Evolutionary conservation across 345 rosid genomes (phyloP).

Genomic region (Garcia nutans): DNA sequence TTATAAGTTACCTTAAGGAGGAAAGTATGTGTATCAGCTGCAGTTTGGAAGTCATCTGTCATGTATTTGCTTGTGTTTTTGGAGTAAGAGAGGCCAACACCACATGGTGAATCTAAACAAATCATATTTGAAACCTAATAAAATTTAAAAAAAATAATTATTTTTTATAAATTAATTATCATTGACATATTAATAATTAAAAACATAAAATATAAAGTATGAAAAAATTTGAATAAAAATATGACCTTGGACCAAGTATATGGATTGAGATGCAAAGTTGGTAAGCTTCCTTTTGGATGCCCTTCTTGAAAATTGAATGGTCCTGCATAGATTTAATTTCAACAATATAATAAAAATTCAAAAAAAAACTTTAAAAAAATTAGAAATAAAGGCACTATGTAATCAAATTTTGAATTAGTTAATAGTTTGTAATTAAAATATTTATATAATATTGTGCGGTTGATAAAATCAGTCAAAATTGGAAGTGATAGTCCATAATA

Average conservation of each 20-base stretch:
- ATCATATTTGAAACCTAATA: conserved; percentile 52
- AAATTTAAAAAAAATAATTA: background rate
- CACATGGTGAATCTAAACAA: conserved; percentile 61
- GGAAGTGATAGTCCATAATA: too few species aligned
- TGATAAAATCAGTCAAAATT: too few species aligned
- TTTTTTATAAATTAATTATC: too few species aligned
- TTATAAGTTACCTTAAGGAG: conserved; percentile 45
- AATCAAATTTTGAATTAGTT: too few species aligned
- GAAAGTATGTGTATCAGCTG: conserved; percentile 44
- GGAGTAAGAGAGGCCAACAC: conserved; percentile 56
- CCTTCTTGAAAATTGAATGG: conserved; percentile 50
- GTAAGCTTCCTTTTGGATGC: conserved; percentile 24
- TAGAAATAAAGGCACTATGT: too few species aligned
- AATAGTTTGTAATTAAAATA: too few species aligned
- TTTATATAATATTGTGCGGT: too few species aligned
- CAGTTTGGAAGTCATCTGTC: conserved; percentile 46
- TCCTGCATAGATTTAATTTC: conserved; percentile 25
- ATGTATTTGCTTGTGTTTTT: conserved; percentile 27
- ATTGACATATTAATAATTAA: too few species aligned
- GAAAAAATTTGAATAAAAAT: background rate
- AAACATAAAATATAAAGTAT: background rate
- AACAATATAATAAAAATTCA: background rate
- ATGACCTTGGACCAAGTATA: conserved; percentile 53
- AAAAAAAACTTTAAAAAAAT: background rate
- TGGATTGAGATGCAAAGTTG: conserved; percentile 50